phyloP scores from a whole-genome alignment of 805 yeast species.

The Sungouiella blattae region DNA sequence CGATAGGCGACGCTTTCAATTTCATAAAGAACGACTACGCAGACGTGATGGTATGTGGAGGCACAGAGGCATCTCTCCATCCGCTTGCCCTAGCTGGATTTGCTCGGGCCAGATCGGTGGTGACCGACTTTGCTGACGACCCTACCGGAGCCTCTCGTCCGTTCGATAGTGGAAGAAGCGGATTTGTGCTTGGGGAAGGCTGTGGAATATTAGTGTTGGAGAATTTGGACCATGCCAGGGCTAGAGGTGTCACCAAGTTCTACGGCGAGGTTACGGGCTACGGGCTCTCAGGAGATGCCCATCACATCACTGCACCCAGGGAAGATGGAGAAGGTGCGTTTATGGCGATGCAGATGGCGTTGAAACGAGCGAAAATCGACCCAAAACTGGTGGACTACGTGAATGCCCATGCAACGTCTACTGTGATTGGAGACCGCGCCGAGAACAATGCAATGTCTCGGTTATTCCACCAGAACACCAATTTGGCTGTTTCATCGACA shows the following conservation, averaged over 20 bases:
- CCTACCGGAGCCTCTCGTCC: constrained; percentile 80
- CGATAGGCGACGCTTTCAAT: constrained; percentile 89
- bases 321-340: constrained; percentile 81
- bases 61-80: constrained; percentile 81
- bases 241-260: constrained; percentile 52
- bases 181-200: constrained; percentile 94
- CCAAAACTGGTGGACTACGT: constrained; percentile 63
- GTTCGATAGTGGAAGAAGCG: constrained; percentile 72
- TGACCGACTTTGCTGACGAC: constrained; percentile 55
- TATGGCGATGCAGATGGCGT: constrained; percentile 77
- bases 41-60: constrained; percentile 90
- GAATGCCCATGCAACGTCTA: constrained; percentile 97
- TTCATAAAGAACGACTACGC: constrained; percentile 78
- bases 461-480: constrained; percentile 40
- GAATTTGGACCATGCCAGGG: constrained; percentile 67
- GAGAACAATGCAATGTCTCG: constrained; percentile 72
- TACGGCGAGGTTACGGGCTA: constrained; percentile 84
- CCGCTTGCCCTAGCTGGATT: constrained; percentile 89
- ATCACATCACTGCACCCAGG: constrained; percentile 89
- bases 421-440: constrained; percentile 82
- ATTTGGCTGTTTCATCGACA: constrained; percentile 66
- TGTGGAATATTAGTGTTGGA: constrained; percentile 80
- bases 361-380: constrained; percentile 46
- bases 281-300: constrained; percentile 88
- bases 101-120: constrained; percentile 81